Percentiles rank a stretch among this genome's conserved stretches.
Conservation (phyloP, 169 alveolate genomes). For the Eimeria sp. region DNA sequence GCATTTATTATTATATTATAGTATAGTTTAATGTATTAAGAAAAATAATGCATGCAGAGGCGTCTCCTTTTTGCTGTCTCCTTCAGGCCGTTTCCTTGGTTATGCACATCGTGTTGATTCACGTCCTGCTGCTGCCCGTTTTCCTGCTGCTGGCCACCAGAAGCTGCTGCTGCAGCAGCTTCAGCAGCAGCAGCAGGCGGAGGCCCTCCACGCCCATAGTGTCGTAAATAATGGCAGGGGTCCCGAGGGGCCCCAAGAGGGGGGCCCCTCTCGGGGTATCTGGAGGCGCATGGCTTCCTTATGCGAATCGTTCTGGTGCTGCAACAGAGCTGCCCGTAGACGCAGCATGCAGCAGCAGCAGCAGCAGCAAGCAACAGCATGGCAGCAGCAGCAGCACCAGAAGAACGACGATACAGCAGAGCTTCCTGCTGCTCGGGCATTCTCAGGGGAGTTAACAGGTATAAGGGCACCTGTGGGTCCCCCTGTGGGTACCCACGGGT, state of each 20-base stretch:
- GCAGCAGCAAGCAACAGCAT: conserved; percentile 1
- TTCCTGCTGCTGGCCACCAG: neutral
- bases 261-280: neutral
- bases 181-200: neutral
- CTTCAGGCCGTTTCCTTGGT: neutral
- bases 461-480: neutral
- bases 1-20: neutral
- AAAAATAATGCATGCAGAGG: neutral
- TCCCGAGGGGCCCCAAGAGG: neutral
- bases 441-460: neutral
- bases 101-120: neutral
- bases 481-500: neutral
- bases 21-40: neutral
- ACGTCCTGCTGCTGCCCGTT: neutral
- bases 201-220: neutral
- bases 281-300: neutral
- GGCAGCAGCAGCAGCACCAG: conserved; percentile 37
- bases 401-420: neutral
- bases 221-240: neutral
- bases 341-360: neutral
- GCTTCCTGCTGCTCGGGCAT: neutral
- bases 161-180: neutral
- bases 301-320: neutral
- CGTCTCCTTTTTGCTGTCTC: neutral
- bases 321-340: neutral